phyloP scores from a whole-genome alignment of 352 stramenopile species.

The Pythium diclinum region DNA sequence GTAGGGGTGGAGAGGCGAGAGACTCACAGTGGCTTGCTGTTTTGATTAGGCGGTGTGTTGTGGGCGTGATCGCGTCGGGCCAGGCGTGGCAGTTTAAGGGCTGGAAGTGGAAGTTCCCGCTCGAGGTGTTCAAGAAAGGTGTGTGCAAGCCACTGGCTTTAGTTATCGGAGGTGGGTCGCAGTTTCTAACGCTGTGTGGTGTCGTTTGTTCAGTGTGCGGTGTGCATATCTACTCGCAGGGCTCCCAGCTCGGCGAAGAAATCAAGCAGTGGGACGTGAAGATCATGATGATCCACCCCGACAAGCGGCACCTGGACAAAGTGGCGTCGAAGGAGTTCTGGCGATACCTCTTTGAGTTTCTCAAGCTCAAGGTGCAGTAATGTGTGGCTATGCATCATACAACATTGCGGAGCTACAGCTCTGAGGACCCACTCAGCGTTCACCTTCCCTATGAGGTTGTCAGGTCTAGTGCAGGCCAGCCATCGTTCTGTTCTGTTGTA shows the following conservation, averaged over 20 bases:
- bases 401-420: neutral
- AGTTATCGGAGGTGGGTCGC: neutral
- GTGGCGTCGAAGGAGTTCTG: constrained; percentile 89
- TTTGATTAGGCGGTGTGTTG: constrained; percentile 69
- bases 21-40: neutral
- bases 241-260: constrained; percentile 69
- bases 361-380: constrained; percentile 82
- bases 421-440: neutral
- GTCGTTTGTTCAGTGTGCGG: constrained; percentile 51
- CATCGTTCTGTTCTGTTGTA: neutral
- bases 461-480: neutral
- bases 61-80: constrained; percentile 87
- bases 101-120: constrained; percentile 91
- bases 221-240: constrained; percentile 84
- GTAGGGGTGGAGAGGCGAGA: neutral
- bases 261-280: constrained; percentile 91
- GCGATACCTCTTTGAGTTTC: constrained; percentile 86
- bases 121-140: constrained; percentile 92
- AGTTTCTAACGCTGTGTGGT: neutral
- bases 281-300: constrained; percentile 89
- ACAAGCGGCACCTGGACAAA: constrained; percentile 91
- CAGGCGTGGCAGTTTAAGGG: constrained; percentile 92
- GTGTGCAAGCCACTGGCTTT: neutral
- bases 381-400: constrained; percentile 1
- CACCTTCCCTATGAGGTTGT: neutral